Conservation (phyloP, 169 alveolate species). For the Toxoplasma gondii region DNA sequence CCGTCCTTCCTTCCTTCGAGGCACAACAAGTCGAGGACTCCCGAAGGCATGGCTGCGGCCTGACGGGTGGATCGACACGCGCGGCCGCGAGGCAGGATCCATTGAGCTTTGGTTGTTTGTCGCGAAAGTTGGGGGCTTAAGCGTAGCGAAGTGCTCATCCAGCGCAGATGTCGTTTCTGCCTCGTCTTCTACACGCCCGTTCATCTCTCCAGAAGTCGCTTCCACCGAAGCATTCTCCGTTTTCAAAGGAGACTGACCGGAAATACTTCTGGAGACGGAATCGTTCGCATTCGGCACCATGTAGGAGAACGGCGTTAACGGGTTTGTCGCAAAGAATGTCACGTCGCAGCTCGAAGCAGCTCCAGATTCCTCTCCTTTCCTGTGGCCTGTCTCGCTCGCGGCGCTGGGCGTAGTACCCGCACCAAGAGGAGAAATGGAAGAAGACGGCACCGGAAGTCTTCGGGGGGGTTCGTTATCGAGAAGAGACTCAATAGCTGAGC, state of each 20-base stretch:
- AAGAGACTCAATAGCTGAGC: not conserved
- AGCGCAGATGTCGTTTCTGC: too few relatives aligned
- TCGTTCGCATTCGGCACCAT: not conserved
- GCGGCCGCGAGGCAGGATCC: not conserved
- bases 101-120: too few relatives aligned
- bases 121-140: too few relatives aligned
- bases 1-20: not conserved
- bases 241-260: too few relatives aligned
- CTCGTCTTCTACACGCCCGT: too few relatives aligned
- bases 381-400: not conserved
- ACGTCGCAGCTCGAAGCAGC: not conserved
- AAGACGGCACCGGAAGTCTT: too few relatives aligned
- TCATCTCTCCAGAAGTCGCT: too few relatives aligned
- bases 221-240: too few relatives aligned
- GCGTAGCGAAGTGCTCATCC: too few relatives aligned
- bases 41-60: constrained; percentile 25
- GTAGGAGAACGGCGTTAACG: not conserved
- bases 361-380: not conserved
- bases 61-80: not conserved
- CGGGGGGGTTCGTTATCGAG: not conserved
- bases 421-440: too few relatives aligned
- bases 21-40: not conserved
- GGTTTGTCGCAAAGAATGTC: not conserved
- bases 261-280: too few relatives aligned
- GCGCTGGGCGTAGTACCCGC: too few relatives aligned